Evolutionary conservation across 108 stramenopile genomes (phyloP).

Genomic region (Cyclostephanos invisitatus): DNA sequence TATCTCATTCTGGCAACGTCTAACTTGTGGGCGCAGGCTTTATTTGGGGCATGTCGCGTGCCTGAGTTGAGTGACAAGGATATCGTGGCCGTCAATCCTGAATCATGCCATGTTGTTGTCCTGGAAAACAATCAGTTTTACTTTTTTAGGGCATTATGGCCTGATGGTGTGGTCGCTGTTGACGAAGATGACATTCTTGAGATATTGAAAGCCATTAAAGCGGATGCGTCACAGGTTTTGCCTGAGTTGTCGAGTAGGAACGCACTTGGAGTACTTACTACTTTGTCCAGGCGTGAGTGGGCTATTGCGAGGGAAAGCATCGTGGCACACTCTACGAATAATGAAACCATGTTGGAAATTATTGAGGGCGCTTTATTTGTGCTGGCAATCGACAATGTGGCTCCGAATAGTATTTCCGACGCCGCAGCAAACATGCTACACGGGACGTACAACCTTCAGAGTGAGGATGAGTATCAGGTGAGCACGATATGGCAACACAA

Average conservation of each 20-base stretch:
- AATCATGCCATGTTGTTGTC: conserved; percentile 72
- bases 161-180: conserved; percentile 71
- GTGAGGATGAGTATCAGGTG: conserved; percentile 49
- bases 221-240: conserved; percentile 48
- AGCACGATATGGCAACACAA: neutral
- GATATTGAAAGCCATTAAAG: conserved; percentile 71
- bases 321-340: conserved; percentile 44
- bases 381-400: conserved; percentile 76
- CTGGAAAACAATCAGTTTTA: conserved; percentile 71
- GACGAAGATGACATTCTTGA: conserved; percentile 75
- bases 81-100: conserved; percentile 60
- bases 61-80: conserved; percentile 58
- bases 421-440: conserved; percentile 87
- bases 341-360: conserved; percentile 61
- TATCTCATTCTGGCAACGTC: neutral
- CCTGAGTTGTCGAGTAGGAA: conserved; percentile 44
- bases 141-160: conserved; percentile 81
- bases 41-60: conserved; percentile 69
- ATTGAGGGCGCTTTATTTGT: conserved; percentile 87
- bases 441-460: conserved; percentile 67
- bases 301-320: conserved; percentile 63
- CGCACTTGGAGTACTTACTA: conserved; percentile 82
- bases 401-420: conserved; percentile 68
- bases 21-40: conserved; percentile 41
- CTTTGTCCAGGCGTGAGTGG: conserved; percentile 76